phyloP scores from a whole-genome alignment of 1,284 basidiomycete species.

The Rhodotorula sp. region DNA sequence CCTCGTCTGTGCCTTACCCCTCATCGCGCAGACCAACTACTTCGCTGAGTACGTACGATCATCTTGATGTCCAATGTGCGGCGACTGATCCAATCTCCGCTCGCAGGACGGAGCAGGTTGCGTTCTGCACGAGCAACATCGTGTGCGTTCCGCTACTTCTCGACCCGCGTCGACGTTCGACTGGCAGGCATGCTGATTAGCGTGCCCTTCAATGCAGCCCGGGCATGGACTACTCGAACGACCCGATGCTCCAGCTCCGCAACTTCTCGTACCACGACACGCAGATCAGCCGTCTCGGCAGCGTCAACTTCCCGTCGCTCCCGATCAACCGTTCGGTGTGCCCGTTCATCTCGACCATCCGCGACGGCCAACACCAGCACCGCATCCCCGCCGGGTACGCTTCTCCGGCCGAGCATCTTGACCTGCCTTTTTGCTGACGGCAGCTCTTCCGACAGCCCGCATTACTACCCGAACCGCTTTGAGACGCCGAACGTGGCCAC shows the following conservation, averaged over 20 bases:
- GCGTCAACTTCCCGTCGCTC: slow-evolving; percentile 58
- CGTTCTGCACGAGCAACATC: slow-evolving; percentile 77
- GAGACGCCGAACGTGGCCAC: slow-evolving; percentile 53
- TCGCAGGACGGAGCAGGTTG: slow-evolving; percentile 60
- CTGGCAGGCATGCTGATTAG: not conserved
- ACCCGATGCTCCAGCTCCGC: slow-evolving; percentile 77
- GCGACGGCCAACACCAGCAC: slow-evolving; percentile 65
- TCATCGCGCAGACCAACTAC: slow-evolving; percentile 62
- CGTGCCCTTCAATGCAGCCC: not conserved
- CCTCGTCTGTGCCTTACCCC: slow-evolving; percentile 54
- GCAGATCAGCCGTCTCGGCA: slow-evolving; percentile 53
- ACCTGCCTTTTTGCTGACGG: no score
- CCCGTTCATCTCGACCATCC: slow-evolving; percentile 64
- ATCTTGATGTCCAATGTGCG: no score
- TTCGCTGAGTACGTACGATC: slow-evolving; percentile 62
- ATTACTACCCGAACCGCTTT: slow-evolving; percentile 66
- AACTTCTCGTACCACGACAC: slow-evolving; percentile 65
- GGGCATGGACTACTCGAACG: slow-evolving; percentile 75
- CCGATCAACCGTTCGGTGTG: slow-evolving; percentile 81
- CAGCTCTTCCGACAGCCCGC: slow-evolving; percentile 54
- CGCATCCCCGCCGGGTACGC: slow-evolving; percentile 61
- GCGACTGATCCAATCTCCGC: no score
- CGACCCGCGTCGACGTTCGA: not conserved
- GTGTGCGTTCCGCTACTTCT: slow-evolving; percentile 53
- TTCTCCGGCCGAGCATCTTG: no score